Evolutionary conservation across 148 eudicot species (phyloP).

Genomic region (Heliamphora exappendiculata): DNA sequence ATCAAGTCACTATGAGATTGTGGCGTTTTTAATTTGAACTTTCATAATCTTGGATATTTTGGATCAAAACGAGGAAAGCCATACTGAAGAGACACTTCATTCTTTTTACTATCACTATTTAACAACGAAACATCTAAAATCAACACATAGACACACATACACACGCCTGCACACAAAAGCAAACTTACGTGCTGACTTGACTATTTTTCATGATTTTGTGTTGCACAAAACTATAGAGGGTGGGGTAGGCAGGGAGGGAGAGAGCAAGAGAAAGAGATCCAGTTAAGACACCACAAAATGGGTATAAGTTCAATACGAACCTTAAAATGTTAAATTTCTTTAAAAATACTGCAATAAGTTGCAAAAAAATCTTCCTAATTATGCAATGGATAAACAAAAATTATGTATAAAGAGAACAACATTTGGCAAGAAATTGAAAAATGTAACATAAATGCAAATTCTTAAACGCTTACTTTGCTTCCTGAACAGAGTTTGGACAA

Average conservation of each 20-base stretch:
- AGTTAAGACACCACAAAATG: not conserved
- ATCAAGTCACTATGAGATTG: not conserved
- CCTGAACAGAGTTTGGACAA: slow-evolving; percentile 94
- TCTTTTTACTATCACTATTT: not conserved
- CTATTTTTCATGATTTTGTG: not conserved
- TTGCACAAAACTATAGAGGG: not conserved
- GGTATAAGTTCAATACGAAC: not conserved
- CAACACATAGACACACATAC: no score
- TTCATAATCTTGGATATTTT: not conserved
- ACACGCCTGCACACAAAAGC: not conserved
- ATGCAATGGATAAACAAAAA: not conserved
- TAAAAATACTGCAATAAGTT: not conserved
- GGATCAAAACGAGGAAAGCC: not conserved
- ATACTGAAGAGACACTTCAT: not conserved
- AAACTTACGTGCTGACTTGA: not conserved
- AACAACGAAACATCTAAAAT: not conserved
- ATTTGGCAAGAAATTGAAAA: not conserved
- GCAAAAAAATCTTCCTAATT: not conserved
- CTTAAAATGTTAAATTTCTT: not conserved
- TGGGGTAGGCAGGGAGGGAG: not conserved
- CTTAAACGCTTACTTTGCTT: slow-evolving; percentile 68
- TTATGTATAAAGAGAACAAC: not conserved
- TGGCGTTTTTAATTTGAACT: not conserved
- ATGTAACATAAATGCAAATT: not conserved
- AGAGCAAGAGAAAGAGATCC: no score